These are phyloP conservation scores for Linum lewisii DNA, from an alignment of 345 rosid genomes.

Conservation along the genomic window DNA sequence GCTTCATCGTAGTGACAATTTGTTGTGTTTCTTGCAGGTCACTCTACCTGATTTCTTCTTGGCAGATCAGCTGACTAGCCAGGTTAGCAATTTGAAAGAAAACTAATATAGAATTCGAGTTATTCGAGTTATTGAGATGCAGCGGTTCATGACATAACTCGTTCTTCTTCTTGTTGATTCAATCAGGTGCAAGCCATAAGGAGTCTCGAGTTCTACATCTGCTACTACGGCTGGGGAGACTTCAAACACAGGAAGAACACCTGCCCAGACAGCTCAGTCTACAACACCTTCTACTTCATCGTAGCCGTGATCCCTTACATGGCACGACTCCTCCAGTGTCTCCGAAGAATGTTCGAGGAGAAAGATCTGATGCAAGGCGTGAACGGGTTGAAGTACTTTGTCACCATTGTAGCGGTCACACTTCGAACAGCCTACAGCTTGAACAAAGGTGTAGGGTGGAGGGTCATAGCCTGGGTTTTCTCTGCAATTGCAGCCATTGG, in stretches of 20 bases:
- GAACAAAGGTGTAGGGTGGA: not conserved
- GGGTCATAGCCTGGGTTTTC: conserved; percentile 29
- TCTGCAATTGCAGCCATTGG: conserved; percentile 37
- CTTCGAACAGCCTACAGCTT: not conserved
- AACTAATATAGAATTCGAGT: no score
- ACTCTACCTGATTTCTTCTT: conserved; percentile 78
- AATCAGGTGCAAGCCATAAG: conserved; percentile 54
- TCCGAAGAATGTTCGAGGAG: conserved; percentile 52
- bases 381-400: not conserved
- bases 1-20: not conserved
- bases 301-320: not conserved
- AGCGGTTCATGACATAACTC: no score
- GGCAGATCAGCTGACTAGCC: conserved; percentile 83
- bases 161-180: not conserved
- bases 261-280: conserved; percentile 31
- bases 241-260: conserved; percentile 59
- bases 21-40: conserved; percentile 31
- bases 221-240: conserved; percentile 62
- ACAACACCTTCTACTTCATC: not conserved
- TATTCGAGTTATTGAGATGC: no score
- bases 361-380: conserved; percentile 38
- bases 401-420: not conserved
- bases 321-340: conserved; percentile 27
- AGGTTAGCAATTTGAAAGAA: conserved; percentile 29
- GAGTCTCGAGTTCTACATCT: conserved; percentile 43